phyloP scores from a whole-genome alignment of 2,329 filamentous ascomycete species.

The Penicillium frequentans region DNA sequence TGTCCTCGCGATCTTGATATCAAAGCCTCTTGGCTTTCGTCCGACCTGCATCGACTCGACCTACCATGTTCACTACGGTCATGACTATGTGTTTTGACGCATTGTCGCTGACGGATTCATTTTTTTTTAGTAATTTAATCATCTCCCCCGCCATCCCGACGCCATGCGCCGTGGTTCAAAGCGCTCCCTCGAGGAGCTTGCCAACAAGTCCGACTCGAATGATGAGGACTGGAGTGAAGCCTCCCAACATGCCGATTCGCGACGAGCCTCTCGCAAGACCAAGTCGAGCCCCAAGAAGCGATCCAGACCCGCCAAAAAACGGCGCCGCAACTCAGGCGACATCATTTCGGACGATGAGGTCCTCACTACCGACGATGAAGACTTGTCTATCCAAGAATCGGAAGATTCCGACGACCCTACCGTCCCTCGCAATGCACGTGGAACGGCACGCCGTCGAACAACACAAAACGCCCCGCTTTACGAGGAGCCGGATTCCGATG shows the following conservation, averaged over 20 bases:
- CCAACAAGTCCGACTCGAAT: slow-evolving; percentile 44
- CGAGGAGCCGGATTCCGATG: slow-evolving; percentile 49
- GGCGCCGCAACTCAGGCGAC: slow-evolving; percentile 50
- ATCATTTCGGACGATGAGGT: slow-evolving; percentile 41
- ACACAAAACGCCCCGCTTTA: slow-evolving; percentile 55
- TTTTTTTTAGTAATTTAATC: neutral
- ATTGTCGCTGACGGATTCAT: neutral
- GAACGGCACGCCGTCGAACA: slow-evolving; percentile 56
- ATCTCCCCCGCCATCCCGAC: slow-evolving; percentile 5
- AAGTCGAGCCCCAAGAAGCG: slow-evolving; percentile 34
- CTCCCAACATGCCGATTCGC: slow-evolving; percentile 25
- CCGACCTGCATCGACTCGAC: neutral
- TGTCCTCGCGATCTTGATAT: neutral
- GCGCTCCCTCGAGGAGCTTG: slow-evolving; percentile 45
- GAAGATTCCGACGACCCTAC: slow-evolving; percentile 42
- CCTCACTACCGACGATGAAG: slow-evolving; percentile 32
- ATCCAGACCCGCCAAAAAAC: slow-evolving; percentile 35
- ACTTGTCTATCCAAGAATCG: slow-evolving; percentile 46
- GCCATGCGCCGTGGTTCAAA: slow-evolving; percentile 38
- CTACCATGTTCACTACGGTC: neutral
- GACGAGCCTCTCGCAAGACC: slow-evolving; percentile 27
- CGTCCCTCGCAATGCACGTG: slow-evolving; percentile 57
- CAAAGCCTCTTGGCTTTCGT: neutral
- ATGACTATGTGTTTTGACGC: neutral
- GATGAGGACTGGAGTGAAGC: slow-evolving; percentile 48